phyloP scores from a whole-genome alignment of 2,329 filamentous ascomycete species.

The Fusarium tanahbumbuense region DNA sequence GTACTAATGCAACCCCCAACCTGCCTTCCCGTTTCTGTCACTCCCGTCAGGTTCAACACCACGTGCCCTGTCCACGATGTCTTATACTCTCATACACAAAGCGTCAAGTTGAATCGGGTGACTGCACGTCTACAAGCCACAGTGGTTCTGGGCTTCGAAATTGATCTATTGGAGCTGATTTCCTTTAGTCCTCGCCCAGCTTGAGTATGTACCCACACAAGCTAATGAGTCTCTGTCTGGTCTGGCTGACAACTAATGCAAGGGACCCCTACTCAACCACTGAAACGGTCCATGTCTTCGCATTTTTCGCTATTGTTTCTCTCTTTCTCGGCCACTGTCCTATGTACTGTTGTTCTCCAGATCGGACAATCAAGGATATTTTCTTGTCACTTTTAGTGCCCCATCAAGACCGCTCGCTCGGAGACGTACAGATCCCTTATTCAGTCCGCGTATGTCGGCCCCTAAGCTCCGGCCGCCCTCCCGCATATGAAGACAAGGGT shows the following conservation, averaged over 20 bases:
- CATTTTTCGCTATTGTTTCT: conserved; percentile 1
- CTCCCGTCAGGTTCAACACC: conserved; percentile 36
- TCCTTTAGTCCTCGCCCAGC: background rate
- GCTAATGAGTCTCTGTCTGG: background rate
- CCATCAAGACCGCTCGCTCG: conserved; percentile 1
- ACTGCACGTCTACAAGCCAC: conserved; percentile 32
- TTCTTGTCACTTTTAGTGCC: background rate
- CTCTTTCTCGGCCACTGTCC: background rate
- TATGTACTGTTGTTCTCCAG: background rate
- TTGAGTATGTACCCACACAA: conserved; percentile 9
- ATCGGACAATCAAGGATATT: background rate
- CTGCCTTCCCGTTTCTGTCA: conserved; percentile 13
- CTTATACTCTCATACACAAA: background rate
- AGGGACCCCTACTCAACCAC: conserved; percentile 9
- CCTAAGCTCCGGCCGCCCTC: conserved; percentile 35
- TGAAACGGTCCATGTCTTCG: background rate
- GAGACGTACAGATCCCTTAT: conserved; percentile 13
- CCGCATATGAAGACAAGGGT: conserved; percentile 21
- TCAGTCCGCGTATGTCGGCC: conserved; percentile 5
- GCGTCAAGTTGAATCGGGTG: conserved; percentile 3
- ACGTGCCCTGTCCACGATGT: conserved; percentile 33
- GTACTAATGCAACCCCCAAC: conserved; percentile 2
- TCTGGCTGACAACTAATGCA: conserved; percentile 8
- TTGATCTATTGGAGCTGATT: background rate
- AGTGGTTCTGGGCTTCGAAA: conserved; percentile 21